phyloP scores from a whole-genome alignment of 352 stramenopile species.

The Phytophthora europaea region DNA sequence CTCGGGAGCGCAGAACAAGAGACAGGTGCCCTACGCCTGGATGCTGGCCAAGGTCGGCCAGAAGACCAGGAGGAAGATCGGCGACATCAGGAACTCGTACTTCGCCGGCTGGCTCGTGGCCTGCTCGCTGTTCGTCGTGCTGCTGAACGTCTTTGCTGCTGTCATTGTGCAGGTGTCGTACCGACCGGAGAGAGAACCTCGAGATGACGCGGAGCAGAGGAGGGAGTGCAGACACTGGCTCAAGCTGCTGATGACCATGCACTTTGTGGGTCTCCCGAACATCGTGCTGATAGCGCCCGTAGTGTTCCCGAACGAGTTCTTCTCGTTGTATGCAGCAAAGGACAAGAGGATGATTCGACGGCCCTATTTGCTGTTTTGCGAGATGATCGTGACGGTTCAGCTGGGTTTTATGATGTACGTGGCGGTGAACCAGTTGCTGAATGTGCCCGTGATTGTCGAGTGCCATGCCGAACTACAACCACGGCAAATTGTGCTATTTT shows the following conservation, averaged over 20 bases:
- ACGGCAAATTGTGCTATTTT: conserved; percentile 63
- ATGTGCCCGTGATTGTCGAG: conserved; percentile 55
- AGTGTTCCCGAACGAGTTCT: conserved; percentile 58
- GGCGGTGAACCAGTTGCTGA: conserved; percentile 48
- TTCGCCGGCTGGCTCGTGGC: conserved; percentile 76
- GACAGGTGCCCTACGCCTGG: conserved; percentile 33
- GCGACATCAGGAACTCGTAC: conserved; percentile 75
- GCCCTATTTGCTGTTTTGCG: conserved; percentile 75
- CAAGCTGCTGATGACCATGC: conserved; percentile 52
- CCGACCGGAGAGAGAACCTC: conserved; percentile 18
- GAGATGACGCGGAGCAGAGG: conserved; percentile 19
- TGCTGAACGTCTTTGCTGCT: conserved; percentile 55
- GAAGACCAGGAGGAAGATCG: conserved; percentile 41
- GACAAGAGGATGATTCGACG: conserved; percentile 71
- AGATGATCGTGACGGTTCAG: conserved; percentile 66
- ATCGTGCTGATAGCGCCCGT: conserved; percentile 68
- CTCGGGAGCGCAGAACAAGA: neutral
- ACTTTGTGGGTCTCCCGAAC: conserved; percentile 62
- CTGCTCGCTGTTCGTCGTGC: conserved; percentile 59
- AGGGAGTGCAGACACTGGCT: conserved; percentile 47
- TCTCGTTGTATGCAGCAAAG: conserved; percentile 62
- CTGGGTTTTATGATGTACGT: conserved; percentile 75
- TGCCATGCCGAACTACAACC: conserved; percentile 47
- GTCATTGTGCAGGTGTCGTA: conserved; percentile 48
- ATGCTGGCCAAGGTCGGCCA: conserved; percentile 39